Conservation (phyloP, 805 yeast genomes). For the Torulaspora quercuum region DNA sequence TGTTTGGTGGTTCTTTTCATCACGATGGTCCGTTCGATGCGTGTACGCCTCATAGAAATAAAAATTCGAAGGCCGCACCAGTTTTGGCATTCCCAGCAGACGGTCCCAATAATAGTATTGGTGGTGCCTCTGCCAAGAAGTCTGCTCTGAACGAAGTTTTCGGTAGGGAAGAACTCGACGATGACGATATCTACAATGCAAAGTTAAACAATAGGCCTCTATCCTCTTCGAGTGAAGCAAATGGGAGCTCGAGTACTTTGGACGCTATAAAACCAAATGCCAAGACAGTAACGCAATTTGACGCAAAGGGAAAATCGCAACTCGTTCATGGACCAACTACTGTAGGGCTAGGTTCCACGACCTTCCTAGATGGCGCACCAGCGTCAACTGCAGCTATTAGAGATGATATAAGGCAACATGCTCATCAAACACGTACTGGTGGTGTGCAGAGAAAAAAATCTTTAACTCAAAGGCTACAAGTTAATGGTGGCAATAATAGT, state of each 20-base stretch:
- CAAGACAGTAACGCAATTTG: slow-evolving; percentile 56
- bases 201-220: slow-evolving; percentile 6
- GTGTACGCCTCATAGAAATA: slow-evolving; percentile 93
- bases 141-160: slow-evolving; percentile 71
- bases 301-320: slow-evolving; percentile 61
- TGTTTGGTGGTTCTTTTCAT: slow-evolving; percentile 92
- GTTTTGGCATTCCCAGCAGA: slow-evolving; percentile 93
- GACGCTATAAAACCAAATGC: slow-evolving; percentile 51
- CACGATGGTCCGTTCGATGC: slow-evolving; percentile 99
- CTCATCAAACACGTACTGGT: slow-evolving; percentile 39
- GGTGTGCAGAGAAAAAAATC: slow-evolving; percentile 80
- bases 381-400: slow-evolving; percentile 54
- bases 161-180: slow-evolving; percentile 55
- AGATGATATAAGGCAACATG: slow-evolving; percentile 37
- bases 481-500: slow-evolving; percentile 18
- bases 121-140: slow-evolving; percentile 62
- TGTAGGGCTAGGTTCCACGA: slow-evolving; percentile 84
- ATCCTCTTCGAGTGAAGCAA: slow-evolving; percentile 4
- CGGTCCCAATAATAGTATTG: slow-evolving; percentile 86
- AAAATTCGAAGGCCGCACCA: slow-evolving; percentile 72
- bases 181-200: slow-evolving; percentile 39
- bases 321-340: slow-evolving; percentile 85
- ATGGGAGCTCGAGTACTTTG: slow-evolving; percentile 24
- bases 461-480: slow-evolving; percentile 60
- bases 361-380: slow-evolving; percentile 95